phyloP scores from a whole-genome alignment of 2,329 filamentous ascomycete species.

The Ophiostoma sp. region DNA sequence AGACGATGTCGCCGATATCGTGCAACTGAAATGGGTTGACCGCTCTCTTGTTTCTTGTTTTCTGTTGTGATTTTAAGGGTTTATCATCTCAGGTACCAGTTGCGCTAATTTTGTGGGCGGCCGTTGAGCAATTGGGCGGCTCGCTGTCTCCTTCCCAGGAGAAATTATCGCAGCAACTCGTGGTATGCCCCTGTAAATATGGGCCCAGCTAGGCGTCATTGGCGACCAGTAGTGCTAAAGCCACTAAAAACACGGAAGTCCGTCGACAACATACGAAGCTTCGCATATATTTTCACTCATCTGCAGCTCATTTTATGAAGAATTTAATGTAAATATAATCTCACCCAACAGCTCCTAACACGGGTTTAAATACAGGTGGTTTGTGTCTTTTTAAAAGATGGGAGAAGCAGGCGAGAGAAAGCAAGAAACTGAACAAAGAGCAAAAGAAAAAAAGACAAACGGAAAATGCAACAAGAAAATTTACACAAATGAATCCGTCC shows the following conservation, averaged over 20 bases:
- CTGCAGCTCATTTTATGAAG: neutral
- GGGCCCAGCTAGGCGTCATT: neutral
- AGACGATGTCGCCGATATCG: neutral
- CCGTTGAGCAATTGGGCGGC: neutral
- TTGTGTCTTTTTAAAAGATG: neutral
- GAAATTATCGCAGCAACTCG: too few relatives aligned
- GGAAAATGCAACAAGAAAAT: conserved; percentile 16
- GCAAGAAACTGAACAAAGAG: neutral
- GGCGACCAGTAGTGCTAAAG: neutral
- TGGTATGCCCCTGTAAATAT: neutral
- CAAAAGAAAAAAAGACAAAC: conserved; percentile 5
- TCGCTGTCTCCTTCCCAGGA: neutral
- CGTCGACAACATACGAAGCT: neutral
- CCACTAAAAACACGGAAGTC: neutral
- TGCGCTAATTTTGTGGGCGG: conserved; percentile 1
- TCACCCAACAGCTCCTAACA: neutral
- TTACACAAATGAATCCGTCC: neutral
- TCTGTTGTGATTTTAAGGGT: neutral
- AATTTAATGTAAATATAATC: neutral
- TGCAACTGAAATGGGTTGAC: neutral
- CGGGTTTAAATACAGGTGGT: conserved; percentile 12
- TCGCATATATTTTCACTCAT: neutral
- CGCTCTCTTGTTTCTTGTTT: neutral
- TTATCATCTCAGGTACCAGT: neutral
- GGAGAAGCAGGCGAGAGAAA: neutral